Percentiles rank a stretch among this genome's conserved stretches.
phyloP scores from a whole-genome alignment of 768 basidiomycete species.

The Butyriboletus loyo region DNA sequence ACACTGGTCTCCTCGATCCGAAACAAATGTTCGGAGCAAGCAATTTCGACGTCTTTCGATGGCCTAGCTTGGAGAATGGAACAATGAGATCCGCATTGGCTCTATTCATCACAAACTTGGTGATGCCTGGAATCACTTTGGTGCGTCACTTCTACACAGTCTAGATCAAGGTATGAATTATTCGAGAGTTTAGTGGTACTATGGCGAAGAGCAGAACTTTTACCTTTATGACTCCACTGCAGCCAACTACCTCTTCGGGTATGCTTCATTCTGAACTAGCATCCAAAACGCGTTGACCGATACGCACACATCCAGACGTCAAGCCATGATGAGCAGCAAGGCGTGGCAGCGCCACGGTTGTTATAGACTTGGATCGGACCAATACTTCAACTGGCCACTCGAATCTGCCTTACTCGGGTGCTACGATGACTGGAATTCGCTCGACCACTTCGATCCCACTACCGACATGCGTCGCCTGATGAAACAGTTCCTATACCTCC shows the following conservation, averaged over 20 bases:
- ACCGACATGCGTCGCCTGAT: conserved; percentile 71
- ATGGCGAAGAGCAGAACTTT: conserved; percentile 91
- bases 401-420: conserved; percentile 79
- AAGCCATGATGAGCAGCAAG: conserved; percentile 79
- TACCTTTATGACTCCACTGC: conserved; percentile 88
- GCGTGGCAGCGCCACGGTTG: conserved; percentile 96
- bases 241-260: conserved; percentile 89
- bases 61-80: conserved; percentile 87
- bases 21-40: conserved; percentile 89
- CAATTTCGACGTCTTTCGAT: conserved; percentile 93
- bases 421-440: conserved; percentile 85
- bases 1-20: conserved; percentile 67
- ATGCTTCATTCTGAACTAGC: conserved; percentile 20
- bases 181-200: conserved; percentile 54
- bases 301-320: conserved; percentile 56
- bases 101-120: conserved; percentile 71
- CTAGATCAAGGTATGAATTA: neutral
- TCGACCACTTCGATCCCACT: conserved; percentile 95
- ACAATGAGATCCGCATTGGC: conserved; percentile 72
- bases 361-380: conserved; percentile 83
- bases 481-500: conserved; percentile 68
- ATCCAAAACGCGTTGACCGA: neutral
- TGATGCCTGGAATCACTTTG: conserved; percentile 86
- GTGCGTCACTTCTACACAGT: conserved; percentile 35
- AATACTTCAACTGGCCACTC: conserved; percentile 93